A percentile compares a stretch with the other conserved stretches of the same genome.
Conservation (phyloP, 2,329 filamentous ascomycete genomes). For the Penicillium sclerotiorum region DNA sequence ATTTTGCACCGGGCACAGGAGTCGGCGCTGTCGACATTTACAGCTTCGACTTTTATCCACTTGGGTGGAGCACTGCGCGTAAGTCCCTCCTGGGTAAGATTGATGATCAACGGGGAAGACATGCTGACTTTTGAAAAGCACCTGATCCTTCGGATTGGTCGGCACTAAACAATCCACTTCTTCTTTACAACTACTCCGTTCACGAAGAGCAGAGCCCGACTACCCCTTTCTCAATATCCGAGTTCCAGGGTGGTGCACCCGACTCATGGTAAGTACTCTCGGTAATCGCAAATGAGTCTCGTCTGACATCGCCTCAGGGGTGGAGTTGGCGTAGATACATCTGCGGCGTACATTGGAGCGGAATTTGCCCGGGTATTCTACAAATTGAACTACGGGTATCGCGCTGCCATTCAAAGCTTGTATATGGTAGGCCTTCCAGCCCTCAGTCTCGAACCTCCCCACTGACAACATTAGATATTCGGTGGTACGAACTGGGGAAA, state of each 20-base stretch:
- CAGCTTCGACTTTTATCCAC: constrained; percentile 34
- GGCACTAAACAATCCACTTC: background rate
- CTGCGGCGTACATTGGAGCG: background rate
- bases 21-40: constrained; percentile 48
- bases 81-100: background rate
- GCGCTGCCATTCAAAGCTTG: background rate
- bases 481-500: constrained; percentile 3
- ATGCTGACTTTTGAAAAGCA: background rate
- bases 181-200: background rate
- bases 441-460: background rate
- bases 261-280: background rate
- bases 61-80: background rate
- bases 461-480: background rate
- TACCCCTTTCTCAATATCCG: background rate
- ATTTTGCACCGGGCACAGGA: constrained; percentile 59
- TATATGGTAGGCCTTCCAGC: background rate
- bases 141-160: background rate
- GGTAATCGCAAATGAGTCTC: background rate
- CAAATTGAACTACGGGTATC: background rate
- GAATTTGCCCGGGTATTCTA: background rate
- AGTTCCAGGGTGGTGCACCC: background rate
- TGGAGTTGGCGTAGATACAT: background rate
- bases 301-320: background rate
- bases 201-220: background rate
- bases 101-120: background rate